These are phyloP conservation scores for Sarocladium brachiariae DNA, from an alignment of 2,329 filamentous ascomycete species.

Conservation along the genomic window DNA sequence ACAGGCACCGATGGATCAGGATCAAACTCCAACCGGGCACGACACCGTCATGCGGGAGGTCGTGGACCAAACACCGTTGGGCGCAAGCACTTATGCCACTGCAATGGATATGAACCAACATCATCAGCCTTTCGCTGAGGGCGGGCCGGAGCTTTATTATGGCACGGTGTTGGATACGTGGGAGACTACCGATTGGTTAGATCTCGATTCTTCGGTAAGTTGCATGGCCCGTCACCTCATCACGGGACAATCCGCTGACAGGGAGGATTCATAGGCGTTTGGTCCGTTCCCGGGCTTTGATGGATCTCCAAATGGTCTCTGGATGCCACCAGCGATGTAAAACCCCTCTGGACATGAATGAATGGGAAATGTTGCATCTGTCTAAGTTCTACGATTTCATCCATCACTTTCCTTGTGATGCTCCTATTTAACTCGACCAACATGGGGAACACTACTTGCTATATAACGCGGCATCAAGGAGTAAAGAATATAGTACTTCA, in stretches of 20 bases:
- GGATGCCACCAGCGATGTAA: conserved; percentile 10
- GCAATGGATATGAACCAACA: background rate
- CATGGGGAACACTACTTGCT: no score
- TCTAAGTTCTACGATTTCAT: no score
- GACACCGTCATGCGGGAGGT: background rate
- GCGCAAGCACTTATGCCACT: background rate
- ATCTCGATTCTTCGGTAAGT: conserved; percentile 22
- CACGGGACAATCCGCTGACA: no score
- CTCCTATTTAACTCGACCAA: no score
- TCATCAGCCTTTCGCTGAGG: background rate
- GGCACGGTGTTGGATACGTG: conserved; percentile 16
- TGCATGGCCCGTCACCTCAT: no score
- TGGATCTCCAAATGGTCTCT: conserved; percentile 11
- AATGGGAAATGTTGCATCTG: no score
- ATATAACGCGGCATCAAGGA: no score
- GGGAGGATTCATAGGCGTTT: no score
- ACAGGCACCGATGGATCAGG: background rate
- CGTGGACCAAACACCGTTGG: background rate
- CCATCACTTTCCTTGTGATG: no score
- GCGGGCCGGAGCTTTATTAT: background rate
- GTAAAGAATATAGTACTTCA: no score
- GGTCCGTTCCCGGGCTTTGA: conserved; percentile 13
- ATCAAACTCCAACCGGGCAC: background rate
- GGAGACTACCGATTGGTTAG: conserved; percentile 24
- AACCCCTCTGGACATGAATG: no score